These are phyloP conservation scores for Colletotrichum melonis DNA, from an alignment of 2,329 filamentous ascomycete species.

Conservation along the genomic window DNA sequence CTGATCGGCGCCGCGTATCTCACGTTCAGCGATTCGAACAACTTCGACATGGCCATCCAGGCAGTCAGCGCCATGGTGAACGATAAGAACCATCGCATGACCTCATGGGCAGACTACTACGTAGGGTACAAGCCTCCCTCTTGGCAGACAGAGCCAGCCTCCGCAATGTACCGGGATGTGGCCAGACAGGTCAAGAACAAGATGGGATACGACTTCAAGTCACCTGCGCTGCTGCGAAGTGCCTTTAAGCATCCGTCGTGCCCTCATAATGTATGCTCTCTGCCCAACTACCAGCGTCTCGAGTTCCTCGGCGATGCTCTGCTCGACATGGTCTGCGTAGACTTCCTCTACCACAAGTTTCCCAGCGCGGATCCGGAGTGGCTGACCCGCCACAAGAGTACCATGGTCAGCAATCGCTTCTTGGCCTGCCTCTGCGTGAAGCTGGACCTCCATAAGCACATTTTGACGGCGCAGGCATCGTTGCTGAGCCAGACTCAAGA, in stretches of 20 bases:
- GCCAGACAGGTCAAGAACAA: slow-evolving; percentile 71
- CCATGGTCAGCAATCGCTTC: slow-evolving; percentile 98
- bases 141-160: slow-evolving; percentile 74
- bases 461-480: slow-evolving; percentile 65
- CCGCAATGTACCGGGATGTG: slow-evolving; percentile 76
- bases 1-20: slow-evolving; percentile 88
- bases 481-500: slow-evolving; percentile 59
- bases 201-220: slow-evolving; percentile 73
- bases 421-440: slow-evolving; percentile 83
- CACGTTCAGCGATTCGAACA: slow-evolving; percentile 51
- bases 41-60: slow-evolving; percentile 69
- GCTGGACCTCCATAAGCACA: slow-evolving; percentile 80
- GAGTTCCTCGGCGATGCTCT: slow-evolving; percentile 94
- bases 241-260: slow-evolving; percentile 92
- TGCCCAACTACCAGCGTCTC: slow-evolving; percentile 89
- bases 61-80: slow-evolving; percentile 78
- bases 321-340: slow-evolving; percentile 86
- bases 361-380: slow-evolving; percentile 90
- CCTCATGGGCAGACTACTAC: slow-evolving; percentile 79
- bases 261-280: slow-evolving; percentile 73
- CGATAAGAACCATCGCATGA: slow-evolving; percentile 76
- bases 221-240: slow-evolving; percentile 81
- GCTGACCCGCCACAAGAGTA: slow-evolving; percentile 99
- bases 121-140: slow-evolving; percentile 73
- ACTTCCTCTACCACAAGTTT: slow-evolving; percentile 81